These are phyloP conservation scores for Phyllachora maydis DNA, from an alignment of 2,329 filamentous ascomycete species.

Conservation along the genomic window DNA sequence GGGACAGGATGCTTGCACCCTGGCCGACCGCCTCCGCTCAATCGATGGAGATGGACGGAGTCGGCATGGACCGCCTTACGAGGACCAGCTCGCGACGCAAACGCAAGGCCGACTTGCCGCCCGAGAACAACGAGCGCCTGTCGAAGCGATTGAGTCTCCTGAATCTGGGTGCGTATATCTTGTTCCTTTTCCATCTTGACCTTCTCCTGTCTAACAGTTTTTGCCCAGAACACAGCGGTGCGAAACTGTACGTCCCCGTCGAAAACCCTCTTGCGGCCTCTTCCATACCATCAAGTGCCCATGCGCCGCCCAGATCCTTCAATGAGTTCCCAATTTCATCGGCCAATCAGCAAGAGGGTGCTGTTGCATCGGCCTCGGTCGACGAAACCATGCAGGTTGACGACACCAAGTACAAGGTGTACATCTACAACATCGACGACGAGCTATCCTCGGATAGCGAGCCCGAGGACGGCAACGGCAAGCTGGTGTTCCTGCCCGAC, in stretches of 20 bases:
- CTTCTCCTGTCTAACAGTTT: slow-evolving; percentile 2
- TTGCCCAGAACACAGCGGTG: slow-evolving; percentile 5
- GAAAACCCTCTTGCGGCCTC: not conserved
- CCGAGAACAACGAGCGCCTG: slow-evolving; percentile 46
- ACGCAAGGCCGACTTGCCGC: slow-evolving; percentile 35
- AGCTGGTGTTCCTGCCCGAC: slow-evolving; percentile 63
- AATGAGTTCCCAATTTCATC: no score
- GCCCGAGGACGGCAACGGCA: slow-evolving; percentile 32
- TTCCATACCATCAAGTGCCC: slow-evolving; percentile 34
- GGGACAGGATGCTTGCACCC: no score
- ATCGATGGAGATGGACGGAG: not conserved
- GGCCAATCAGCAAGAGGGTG: no score
- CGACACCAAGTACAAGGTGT: slow-evolving; percentile 70
- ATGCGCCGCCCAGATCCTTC: slow-evolving; percentile 20
- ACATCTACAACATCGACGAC: slow-evolving; percentile 77
- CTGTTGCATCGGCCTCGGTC: no score
- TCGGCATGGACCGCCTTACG: not conserved
- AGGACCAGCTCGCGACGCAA: slow-evolving; percentile 17
- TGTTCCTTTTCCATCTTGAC: slow-evolving; percentile 2
- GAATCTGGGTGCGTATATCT: slow-evolving; percentile 49
- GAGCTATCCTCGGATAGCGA: slow-evolving; percentile 50
- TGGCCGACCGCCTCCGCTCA: no score
- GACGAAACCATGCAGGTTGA: slow-evolving; percentile 73
- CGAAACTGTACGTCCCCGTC: slow-evolving; percentile 1
- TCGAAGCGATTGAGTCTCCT: slow-evolving; percentile 69